A percentile compares a stretch with the other conserved stretches of the same genome.
Evolutionary conservation across 2,329 filamentous ascomycete species (phyloP).

Genomic region (Dendryphion nanum): DNA sequence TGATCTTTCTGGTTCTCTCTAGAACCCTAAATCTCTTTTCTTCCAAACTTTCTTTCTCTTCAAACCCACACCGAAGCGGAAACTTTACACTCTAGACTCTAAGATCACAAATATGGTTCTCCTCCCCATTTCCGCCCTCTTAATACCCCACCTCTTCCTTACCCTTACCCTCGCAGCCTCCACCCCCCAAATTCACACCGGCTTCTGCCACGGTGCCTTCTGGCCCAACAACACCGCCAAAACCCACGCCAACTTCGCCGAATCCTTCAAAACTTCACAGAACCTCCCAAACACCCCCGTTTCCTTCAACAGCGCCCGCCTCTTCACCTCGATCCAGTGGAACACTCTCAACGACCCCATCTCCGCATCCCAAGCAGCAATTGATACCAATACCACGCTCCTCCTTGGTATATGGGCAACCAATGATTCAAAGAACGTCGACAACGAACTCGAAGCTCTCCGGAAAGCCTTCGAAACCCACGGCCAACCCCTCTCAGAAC

Average conservation of each 20-base stretch:
- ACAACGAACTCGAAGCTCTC: constrained; percentile 28
- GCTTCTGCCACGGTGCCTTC: constrained; percentile 29
- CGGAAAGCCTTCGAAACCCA: constrained; percentile 29
- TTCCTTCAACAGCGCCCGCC: constrained; percentile 65
- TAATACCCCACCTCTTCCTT: no score
- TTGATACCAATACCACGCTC: constrained; percentile 30
- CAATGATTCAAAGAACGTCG: no score
- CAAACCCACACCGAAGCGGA: no score
- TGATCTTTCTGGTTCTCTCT: no score
- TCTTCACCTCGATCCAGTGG: constrained; percentile 63
- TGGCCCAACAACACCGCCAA: constrained; percentile 12
- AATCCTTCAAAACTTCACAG: constrained; percentile 20
- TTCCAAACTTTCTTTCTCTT: no score
- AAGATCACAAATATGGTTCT: no score
- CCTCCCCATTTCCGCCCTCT: no score
- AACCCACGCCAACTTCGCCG: constrained; percentile 19
- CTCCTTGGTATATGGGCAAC: constrained; percentile 33
- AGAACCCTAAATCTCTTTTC: no score
- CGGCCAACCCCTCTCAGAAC: constrained; percentile 51
- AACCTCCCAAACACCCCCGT: constrained; percentile 36
- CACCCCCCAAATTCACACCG: constrained; percentile 20
- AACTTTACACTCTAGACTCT: no score
- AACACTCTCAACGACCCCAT: constrained; percentile 56
- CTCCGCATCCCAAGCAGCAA: constrained; percentile 40
- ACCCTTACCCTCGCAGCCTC: background rate